These are phyloP conservation scores for Leishmania major DNA, from an alignment of 208 protist genomes.

Conservation along the genomic window DNA sequence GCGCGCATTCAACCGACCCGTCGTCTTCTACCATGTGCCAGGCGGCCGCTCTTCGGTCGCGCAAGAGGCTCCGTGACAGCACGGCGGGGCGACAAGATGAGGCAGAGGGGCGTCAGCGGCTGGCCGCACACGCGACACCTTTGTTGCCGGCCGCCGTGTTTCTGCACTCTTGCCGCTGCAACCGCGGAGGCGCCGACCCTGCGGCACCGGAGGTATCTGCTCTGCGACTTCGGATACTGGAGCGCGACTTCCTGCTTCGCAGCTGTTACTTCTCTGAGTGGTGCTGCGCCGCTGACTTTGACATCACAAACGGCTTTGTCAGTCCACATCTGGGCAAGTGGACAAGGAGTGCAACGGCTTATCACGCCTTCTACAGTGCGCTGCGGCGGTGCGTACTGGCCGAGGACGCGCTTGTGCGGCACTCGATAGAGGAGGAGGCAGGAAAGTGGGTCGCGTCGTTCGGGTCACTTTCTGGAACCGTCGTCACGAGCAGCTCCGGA, in stretches of 20 bases:
- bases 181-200: background rate
- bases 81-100: background rate
- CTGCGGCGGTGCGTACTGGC: slow-evolving; percentile 12
- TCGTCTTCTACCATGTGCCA: background rate
- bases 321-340: background rate
- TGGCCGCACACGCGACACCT: background rate
- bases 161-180: background rate
- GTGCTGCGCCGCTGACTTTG: slow-evolving; percentile 31
- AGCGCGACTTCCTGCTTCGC: slow-evolving; percentile 7
- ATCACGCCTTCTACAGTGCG: slow-evolving; percentile 19
- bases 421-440: background rate
- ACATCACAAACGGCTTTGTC: slow-evolving; percentile 4
- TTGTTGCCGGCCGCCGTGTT: background rate
- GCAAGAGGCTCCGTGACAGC: slow-evolving; percentile 7
- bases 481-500: background rate
- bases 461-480: background rate
- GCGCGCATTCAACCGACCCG: too few relatives aligned
- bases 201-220: background rate
- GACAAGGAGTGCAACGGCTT: background rate
- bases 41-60: background rate
- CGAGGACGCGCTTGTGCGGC: background rate
- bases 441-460: background rate
- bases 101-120: background rate
- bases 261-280: slow-evolving; percentile 28
- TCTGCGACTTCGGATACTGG: slow-evolving; percentile 13